A percentile compares a stretch with the other conserved stretches of the same genome.
Evolutionary conservation across 371 early-diverging fungal genomes (phyloP).

Genomic region (Apophysomyces trapeziformis): DNA sequence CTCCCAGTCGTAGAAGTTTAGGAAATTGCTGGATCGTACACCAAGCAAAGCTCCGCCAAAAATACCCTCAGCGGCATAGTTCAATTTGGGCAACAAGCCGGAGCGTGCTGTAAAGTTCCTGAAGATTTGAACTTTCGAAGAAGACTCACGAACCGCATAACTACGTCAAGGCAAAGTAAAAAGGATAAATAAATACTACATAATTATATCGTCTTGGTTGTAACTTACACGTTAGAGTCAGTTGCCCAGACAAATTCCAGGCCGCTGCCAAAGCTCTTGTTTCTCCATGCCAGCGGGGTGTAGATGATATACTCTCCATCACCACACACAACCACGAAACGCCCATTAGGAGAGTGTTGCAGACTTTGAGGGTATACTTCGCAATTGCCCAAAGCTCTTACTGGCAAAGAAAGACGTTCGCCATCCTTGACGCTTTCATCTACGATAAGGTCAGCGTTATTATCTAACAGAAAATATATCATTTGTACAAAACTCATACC

Average conservation of each 20-base stretch:
- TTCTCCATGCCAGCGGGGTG: constrained; percentile 98
- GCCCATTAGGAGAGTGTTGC: constrained; percentile 97
- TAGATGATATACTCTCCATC: constrained; percentile 99
- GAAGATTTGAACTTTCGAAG: constrained; percentile 85
- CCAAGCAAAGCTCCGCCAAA: constrained; percentile 94
- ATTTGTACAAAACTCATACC: constrained; percentile 30
- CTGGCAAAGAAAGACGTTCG: constrained; percentile 82
- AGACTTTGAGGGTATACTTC: constrained; percentile 96
- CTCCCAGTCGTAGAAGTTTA: constrained; percentile 98
- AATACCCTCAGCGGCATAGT: constrained; percentile 90
- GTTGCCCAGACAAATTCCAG: constrained; percentile 97
- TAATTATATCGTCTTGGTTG: neutral
- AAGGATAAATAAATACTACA: too few species aligned
- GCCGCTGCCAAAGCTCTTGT: constrained; percentile 96
- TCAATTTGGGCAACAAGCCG: constrained; percentile 66
- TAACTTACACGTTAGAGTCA: constrained; percentile 84
- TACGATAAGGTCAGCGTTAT: constrained; percentile 20
- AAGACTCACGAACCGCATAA: constrained; percentile 94
- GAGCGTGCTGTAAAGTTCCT: constrained; percentile 91
- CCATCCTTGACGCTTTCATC: constrained; percentile 88
- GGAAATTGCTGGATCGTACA: constrained; percentile 79
- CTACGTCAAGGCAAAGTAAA: constrained; percentile 20
- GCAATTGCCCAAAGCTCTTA: constrained; percentile 96
- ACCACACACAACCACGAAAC: constrained; percentile 98
- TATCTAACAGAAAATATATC: too few species aligned